Conservation (phyloP, 352 stramenopile genomes). For the Globisporangium recalcitrans region DNA sequence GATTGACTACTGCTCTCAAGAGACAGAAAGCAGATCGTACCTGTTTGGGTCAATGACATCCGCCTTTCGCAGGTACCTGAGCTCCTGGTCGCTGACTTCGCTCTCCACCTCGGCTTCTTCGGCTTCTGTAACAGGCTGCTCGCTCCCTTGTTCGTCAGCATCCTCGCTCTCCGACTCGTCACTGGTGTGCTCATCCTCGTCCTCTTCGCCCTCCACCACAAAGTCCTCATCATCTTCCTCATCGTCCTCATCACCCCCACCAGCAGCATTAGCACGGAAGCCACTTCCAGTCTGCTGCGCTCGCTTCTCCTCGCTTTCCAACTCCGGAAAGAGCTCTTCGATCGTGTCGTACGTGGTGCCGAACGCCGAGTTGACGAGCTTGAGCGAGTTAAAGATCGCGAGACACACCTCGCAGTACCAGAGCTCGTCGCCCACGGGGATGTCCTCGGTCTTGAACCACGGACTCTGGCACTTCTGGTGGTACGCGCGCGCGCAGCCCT, state of each 20-base stretch:
- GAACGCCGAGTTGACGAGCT: slow-evolving; percentile 77
- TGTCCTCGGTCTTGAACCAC: slow-evolving; percentile 45
- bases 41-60: slow-evolving; percentile 48
- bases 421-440: slow-evolving; percentile 55
- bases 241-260: slow-evolving; percentile 9
- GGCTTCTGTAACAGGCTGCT: neutral
- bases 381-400: slow-evolving; percentile 72
- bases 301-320: slow-evolving; percentile 28
- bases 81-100: slow-evolving; percentile 28
- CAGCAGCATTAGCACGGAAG: too few species aligned
- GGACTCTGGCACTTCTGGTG: slow-evolving; percentile 76
- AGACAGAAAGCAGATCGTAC: slow-evolving; percentile 16
- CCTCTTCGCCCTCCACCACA: slow-evolving; percentile 32
- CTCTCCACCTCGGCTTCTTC: slow-evolving; percentile 25
- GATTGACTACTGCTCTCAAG: too few species aligned
- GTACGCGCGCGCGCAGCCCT: slow-evolving; percentile 70
- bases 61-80: slow-evolving; percentile 42
- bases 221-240: slow-evolving; percentile 54
- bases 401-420: slow-evolving; percentile 84
- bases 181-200: slow-evolving; percentile 17
- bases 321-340: slow-evolving; percentile 37
- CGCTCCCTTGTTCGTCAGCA: neutral
- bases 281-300: slow-evolving; percentile 10
- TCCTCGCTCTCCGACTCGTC: slow-evolving; percentile 16
- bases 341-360: slow-evolving; percentile 60